These are phyloP conservation scores for Aspergillus sp. DNA, from an alignment of 2,329 filamentous ascomycete genomes.

Conservation along the genomic window DNA sequence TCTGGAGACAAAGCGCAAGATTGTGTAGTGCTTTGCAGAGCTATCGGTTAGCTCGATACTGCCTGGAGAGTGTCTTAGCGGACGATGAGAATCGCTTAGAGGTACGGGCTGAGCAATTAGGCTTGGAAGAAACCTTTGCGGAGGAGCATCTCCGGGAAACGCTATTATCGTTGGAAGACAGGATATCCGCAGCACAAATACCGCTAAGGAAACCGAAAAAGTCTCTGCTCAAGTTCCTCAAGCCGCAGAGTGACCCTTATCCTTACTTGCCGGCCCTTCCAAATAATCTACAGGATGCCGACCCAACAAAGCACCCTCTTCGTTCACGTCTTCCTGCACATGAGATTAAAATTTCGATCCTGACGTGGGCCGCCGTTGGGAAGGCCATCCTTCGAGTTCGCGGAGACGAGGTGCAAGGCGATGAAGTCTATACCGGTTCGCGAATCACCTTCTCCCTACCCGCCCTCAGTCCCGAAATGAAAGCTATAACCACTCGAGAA, in stretches of 20 bases:
- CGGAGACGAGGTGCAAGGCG: slow-evolving; percentile 38
- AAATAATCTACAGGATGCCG: slow-evolving; percentile 26
- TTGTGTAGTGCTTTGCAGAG: slow-evolving; percentile 59
- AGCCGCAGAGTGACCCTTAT: slow-evolving; percentile 56
- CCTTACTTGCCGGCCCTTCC: slow-evolving; percentile 43
- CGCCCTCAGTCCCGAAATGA: slow-evolving; percentile 23
- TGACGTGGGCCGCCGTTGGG: slow-evolving; percentile 51
- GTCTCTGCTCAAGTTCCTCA: slow-evolving; percentile 53
- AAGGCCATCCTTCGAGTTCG: slow-evolving; percentile 48
- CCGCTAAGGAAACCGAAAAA: slow-evolving; percentile 53
- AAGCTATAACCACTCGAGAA: slow-evolving; percentile 15
- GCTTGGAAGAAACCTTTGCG: slow-evolving; percentile 56
- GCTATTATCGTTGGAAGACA: slow-evolving; percentile 53
- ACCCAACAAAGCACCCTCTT: slow-evolving; percentile 35
- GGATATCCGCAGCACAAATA: slow-evolving; percentile 53
- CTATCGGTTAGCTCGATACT: slow-evolving; percentile 59
- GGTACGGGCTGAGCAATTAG: slow-evolving; percentile 56
- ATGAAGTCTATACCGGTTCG: slow-evolving; percentile 34
- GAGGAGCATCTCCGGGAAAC: slow-evolving; percentile 52
- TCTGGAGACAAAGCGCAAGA: slow-evolving; percentile 62
- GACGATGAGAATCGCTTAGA: slow-evolving; percentile 59
- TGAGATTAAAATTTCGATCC: slow-evolving; percentile 33
- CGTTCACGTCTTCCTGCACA: slow-evolving; percentile 39
- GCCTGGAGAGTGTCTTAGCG: slow-evolving; percentile 63
- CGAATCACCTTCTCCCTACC: slow-evolving; percentile 46